These are phyloP conservation scores for Metarhizium sp. DNA, from an alignment of 2,329 filamentous ascomycete genomes.

Conservation along the genomic window DNA sequence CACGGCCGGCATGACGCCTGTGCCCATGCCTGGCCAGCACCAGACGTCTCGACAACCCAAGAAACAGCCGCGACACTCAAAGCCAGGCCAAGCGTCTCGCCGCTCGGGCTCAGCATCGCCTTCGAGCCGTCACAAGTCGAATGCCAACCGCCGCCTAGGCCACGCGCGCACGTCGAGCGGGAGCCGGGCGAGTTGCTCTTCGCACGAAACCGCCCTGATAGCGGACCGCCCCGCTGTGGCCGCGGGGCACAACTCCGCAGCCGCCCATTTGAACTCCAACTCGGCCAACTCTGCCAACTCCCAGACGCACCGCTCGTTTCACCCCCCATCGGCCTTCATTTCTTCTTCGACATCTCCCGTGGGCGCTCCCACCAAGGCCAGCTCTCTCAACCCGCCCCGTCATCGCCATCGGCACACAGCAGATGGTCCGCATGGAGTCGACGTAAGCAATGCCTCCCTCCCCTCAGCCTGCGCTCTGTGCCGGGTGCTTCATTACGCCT, in stretches of 20 bases:
- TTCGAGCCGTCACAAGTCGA: neutral
- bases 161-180: constrained; percentile 22
- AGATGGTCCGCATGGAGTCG: constrained; percentile 6
- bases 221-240: constrained; percentile 18
- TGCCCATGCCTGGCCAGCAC: constrained; percentile 11
- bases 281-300: constrained; percentile 1
- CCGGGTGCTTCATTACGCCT: neutral
- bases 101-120: neutral
- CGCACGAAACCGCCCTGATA: constrained; percentile 14
- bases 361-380: neutral
- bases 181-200: constrained; percentile 15
- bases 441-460: constrained; percentile 5
- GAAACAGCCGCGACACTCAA: neutral
- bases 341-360: neutral
- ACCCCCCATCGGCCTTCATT: neutral
- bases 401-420: constrained; percentile 3
- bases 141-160: constrained; percentile 7
- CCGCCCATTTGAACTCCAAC: neutral
- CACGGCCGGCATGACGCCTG: constrained; percentile 21
- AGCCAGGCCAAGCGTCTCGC: neutral
- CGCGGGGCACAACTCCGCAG: constrained; percentile 4
- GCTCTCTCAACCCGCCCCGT: constrained; percentile 1
- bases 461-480: neutral
- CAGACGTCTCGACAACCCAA: constrained; percentile 7
- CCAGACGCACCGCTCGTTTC: neutral